Base-by-base conservation (phyloP, 225 moss, liverwort and hornwort genomes). In the Pleurozium schreberi region DNA sequence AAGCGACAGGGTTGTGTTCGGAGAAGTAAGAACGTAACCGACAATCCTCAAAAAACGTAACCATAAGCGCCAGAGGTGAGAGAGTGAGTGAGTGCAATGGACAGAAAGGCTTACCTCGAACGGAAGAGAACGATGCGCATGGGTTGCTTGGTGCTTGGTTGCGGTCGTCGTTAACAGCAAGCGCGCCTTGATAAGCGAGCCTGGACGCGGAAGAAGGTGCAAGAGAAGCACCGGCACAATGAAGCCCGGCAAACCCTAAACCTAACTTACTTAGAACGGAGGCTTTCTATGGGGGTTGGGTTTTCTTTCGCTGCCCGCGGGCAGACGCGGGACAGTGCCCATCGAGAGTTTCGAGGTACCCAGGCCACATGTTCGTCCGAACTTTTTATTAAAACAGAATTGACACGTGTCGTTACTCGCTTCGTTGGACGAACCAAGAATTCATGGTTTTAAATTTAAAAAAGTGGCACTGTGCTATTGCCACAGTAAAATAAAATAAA, bases 231-330 rank as follows among this genome's bases (percentile, higher is more conserved):
- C 92, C 89, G 81, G 84, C 62, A 85, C 33, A 20, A 4, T 14
- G 42, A 20, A 17, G 73, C 65, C 18, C 21, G 0, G 17, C 75
- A 62, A 93, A 86, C 93, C 93, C 93, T 93, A 93, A 93, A 90
- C 93, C 93, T 93, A 93, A 91, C 88, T 80, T 83, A 75, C 87
- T 64, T 53, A 7, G 2, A 7, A 10, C 1, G 60, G 22, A 59
- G 50, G 64, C 40, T 26, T 6, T 33, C 18, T 14, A 7, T 0
- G 11, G 16, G 34, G 20, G 13, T 1, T 22, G 14, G 40, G 2
- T 8, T 76, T 65, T 66, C 21, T 15, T 45, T 16, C 10, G 8
- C 77, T 84, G 58, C 84, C 84, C 84, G 47, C 47, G 84, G 65
- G 88, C 77, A 77, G 88, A 68, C 10, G 47, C 59, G 27, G 21